Evolutionary conservation across 371 early-diverging fungal species (phyloP), one percentile per base, ranked within the genome.

Genomic region (Circinella minor): DNA sequence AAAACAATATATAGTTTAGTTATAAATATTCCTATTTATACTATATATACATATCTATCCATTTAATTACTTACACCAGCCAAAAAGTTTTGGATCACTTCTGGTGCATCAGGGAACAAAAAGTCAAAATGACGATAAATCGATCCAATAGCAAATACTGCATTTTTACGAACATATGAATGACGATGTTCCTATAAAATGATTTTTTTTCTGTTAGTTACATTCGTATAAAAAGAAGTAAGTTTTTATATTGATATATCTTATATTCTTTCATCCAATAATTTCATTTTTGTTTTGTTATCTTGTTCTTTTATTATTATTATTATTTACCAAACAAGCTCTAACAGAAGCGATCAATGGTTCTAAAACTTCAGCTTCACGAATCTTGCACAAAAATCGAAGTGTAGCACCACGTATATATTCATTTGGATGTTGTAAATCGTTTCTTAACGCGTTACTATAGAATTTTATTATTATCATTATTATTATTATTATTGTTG

Each of bases 391-490:
- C 66, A 99, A 83, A 83, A 98, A 94, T 54, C 99, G 91, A 71
- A 99, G 90, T 15, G 97, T 98, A 3, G 92, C 90, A 36, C 98
- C 99, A 67, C 99, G 92, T 70, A 99, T 95, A 78, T 93, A 99
- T 86, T 99, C 99, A 83, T 99, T 99, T 36, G 99, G 98, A 82
- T 96, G 96, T 79, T 94, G 95, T 49, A 99, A 85, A 82, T 99
- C 99, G 74, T 96, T 98, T 79, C 96, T 85, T 63, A 99, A 87
- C 62, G 98, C 95, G 78, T 99, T 99, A 81, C 94, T 93, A 78
- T 17, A 48, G n/a, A 62, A 38, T 10, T 11, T 7, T 47, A 51
- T 13, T 17, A 51, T 5, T 51, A 51, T 15, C 27, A 27, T 27
- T 27, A 27, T 27, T 27, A 27, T 27, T 27, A 27, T 27, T 27